A percentile compares a stretch with the other conserved stretches of the same genome.
Conservation (phyloP, 805 yeast species). For the Citeromyces matritensis region DNA sequence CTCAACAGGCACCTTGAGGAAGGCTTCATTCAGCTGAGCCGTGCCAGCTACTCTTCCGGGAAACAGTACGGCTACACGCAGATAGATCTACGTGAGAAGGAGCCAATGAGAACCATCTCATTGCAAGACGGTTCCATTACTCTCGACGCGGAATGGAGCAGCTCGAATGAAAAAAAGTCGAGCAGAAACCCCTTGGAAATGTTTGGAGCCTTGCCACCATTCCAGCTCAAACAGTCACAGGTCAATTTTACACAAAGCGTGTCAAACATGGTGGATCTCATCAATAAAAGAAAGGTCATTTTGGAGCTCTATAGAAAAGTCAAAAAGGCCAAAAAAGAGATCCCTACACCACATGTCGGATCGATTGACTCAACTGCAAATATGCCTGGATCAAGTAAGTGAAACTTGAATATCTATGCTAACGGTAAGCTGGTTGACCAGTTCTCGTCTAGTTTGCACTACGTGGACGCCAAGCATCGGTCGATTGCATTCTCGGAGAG, state of each 20-base stretch:
- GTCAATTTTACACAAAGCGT: conserved; percentile 11
- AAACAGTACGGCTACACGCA: conserved; percentile 6
- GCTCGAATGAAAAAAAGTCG: not conserved
- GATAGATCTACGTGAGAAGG: conserved; percentile 1
- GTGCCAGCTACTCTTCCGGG: conserved; percentile 21
- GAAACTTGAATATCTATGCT: not conserved
- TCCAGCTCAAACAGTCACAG: conserved; percentile 16
- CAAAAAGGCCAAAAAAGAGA: not conserved
- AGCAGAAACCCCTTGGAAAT: conserved; percentile 14
- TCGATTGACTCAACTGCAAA: conserved; percentile 78
- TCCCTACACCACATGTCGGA: conserved; percentile 45
- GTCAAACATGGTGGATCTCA: conserved; percentile 1
- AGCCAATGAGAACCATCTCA: not conserved
- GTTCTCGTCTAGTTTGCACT: conserved; percentile 64
- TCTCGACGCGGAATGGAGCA: not conserved
- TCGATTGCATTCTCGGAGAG: conserved; percentile 28
- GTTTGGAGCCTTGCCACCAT: conserved; percentile 22
- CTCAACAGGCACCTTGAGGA: conserved; percentile 11
- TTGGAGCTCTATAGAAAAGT: not conserved
- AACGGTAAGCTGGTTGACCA: conserved; percentile 45
- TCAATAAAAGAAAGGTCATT: not conserved
- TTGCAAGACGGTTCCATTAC: not conserved
- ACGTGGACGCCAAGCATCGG: conserved; percentile 65
- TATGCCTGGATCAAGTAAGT: conserved; percentile 61
- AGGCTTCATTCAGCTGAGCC: conserved; percentile 22